Evolutionary conservation across 257 asterid species (phyloP), one percentile per base, ranked within the genome.

Genomic region (Nicotiana obtusifolia): DNA sequence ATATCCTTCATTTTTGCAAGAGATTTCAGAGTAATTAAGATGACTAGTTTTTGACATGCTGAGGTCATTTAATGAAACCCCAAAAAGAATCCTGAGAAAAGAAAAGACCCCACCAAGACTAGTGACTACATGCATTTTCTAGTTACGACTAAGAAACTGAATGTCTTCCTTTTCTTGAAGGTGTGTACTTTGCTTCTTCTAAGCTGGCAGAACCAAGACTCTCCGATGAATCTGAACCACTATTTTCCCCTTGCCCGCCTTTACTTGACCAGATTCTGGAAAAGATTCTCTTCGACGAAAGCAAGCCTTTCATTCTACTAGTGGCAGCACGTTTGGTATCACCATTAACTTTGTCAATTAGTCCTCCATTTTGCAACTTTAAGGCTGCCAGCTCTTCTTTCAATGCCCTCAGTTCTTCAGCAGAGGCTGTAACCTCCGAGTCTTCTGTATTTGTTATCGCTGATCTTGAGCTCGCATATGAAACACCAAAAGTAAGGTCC

Each of bases 151-250:
- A 93, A 82, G 97, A 95, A 81, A 95, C 99, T 60, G 99, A 95
- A 69, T 87, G 93, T 89, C 97, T 91, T 80, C 92, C 99, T 85
- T 85, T 90, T 87, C 97, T 87, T 1, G 90, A 77, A 15, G 94
- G 97, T 11, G 97, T 91, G 8, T 87, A 88, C 66, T 92, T 95
- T 7, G 84, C 90, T 60, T 93, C 99, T 10, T 92, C 97, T 0
- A 88, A 87, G 80, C 87, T 92, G 10, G 88, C 83, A 20, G 97
- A 93, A 33, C 94, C 95, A 65, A 90, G 91, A 81, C 95, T 89
- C 85, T 90, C 99, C 0, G 99, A 91, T 9, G 99, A 95, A 80
- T 95, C 99, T 0, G 98, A 95, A 14, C 97, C 98, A n/a, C 97
- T 91, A 33, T 91, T 93, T 87, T 93, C 97, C 1, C 69, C 88